phyloP scores from a whole-genome alignment of 2,329 filamentous ascomycete genomes.

The Aureobasidium sp. region DNA sequence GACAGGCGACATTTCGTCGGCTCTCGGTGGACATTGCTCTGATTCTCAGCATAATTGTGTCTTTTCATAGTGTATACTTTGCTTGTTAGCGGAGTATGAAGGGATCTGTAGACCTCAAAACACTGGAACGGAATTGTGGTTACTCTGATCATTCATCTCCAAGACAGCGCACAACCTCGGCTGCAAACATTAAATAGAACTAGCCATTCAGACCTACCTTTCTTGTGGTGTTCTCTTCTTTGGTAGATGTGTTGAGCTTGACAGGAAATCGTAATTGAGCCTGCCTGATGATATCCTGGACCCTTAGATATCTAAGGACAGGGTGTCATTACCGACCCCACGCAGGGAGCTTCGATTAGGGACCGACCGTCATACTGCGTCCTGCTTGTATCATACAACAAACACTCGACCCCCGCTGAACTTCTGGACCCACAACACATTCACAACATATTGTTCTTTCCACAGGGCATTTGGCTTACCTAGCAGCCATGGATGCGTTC shows the following conservation, averaged over 20 bases:
- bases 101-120: too few relatives aligned
- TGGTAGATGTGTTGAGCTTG: not conserved
- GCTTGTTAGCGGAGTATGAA: too few relatives aligned
- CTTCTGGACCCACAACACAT: not conserved
- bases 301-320: not conserved
- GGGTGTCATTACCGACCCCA: slow-evolving; percentile 1
- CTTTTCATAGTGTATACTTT: too few relatives aligned
- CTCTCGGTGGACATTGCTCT: too few relatives aligned
- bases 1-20: too few relatives aligned
- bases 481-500: slow-evolving; percentile 72
- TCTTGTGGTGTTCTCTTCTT: not conserved
- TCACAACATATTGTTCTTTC: not conserved
- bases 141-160: not conserved
- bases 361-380: not conserved
- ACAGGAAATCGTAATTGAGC: not conserved
- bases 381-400: not conserved
- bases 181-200: not conserved
- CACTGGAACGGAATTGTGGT: too few relatives aligned
- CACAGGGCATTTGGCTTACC: not conserved
- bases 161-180: not conserved
- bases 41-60: too few relatives aligned
- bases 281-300: not conserved
- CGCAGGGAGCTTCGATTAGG: not conserved
- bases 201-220: too few relatives aligned
- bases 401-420: not conserved